Evolutionary conservation across 495 filamentous ascomycete genomes (phyloP).

Genomic region (Acidiella bohemica): DNA sequence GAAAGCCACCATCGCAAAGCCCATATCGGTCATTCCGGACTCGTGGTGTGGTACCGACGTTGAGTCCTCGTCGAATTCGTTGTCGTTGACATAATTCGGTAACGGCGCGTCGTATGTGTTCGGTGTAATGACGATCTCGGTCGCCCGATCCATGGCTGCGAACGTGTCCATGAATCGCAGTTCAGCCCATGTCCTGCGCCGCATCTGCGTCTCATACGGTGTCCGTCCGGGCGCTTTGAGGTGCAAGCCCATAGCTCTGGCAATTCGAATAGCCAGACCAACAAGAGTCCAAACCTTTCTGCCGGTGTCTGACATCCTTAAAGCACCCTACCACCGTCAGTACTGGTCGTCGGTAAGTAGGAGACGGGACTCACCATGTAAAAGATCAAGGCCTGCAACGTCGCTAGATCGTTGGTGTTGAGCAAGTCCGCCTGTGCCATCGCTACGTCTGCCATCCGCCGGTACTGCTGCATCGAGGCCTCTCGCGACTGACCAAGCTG

Average conservation of each 20-base stretch:
- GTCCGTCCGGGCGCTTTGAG: slow-evolving; percentile 2
- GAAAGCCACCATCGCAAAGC: slow-evolving; percentile 6
- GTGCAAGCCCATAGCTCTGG: slow-evolving; percentile 12
- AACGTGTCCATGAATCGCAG: slow-evolving; percentile 17
- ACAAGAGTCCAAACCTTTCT: slow-evolving; percentile 14
- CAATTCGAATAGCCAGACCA: slow-evolving; percentile 13
- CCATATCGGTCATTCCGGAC: slow-evolving; percentile 15
- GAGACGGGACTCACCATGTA: slow-evolving; percentile 6
- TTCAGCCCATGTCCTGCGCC: slow-evolving; percentile 12
- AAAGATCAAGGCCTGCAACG: slow-evolving; percentile 11
- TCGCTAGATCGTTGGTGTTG: slow-evolving; percentile 12
- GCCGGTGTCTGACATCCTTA: slow-evolving; percentile 5
- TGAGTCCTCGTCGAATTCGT: slow-evolving; percentile 16
- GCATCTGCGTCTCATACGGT: slow-evolving; percentile 14
- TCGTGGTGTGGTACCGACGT: slow-evolving; percentile 8
- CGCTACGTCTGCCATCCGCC: slow-evolving; percentile 7
- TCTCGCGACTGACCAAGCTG: slow-evolving; percentile 4
- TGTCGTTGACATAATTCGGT: slow-evolving; percentile 13
- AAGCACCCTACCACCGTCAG: background rate
- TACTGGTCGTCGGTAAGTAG: background rate
- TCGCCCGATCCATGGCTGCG: slow-evolving; percentile 11
- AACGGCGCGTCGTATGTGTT: slow-evolving; percentile 6
- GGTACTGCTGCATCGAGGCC: slow-evolving; percentile 8
- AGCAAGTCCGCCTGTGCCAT: slow-evolving; percentile 16
- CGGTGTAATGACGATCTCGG: slow-evolving; percentile 4